Base-by-base conservation (phyloP, 2,329 filamentous ascomycete species). In the Diaporthe sp. region DNA sequence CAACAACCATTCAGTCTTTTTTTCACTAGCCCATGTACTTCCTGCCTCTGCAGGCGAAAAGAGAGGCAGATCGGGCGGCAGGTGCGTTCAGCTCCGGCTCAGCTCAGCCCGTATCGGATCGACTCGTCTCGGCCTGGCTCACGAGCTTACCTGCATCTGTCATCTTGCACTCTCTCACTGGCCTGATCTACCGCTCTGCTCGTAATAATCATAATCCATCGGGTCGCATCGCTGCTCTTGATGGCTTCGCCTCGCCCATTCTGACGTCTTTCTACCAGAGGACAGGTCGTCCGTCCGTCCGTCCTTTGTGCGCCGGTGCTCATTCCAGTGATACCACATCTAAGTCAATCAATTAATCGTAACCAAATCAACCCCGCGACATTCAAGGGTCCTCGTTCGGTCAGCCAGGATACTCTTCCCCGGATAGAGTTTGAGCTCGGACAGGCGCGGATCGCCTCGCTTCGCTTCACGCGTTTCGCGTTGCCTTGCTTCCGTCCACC, bases 201-300 rank as follows among this genome's bases (percentile, higher is more conserved):
- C 25, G 12, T 34, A 28, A 28, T 42, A 51, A 42, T 42, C 31
- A 13, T 73, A 53, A 61, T 73, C 58, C 2, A 28, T 53, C 22
- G 7, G 8, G n/a, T 73, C 44, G 47, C 25, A 25, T 31, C n/a
- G 47, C 51, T 17, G 58, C 58, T 73, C 58, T 65, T 73, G 71
- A 73, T 73, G 71, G 71, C 71, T 73, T 63, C 71, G 55, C 4
- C 17, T 57, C 44, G n/a, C 58, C 60, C 34, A 1, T 34, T 44
- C 58, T 73, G 47, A 73, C 47, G 20, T 47, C 42, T 55, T 44
- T 34, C 37, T 12, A 12, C 39, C 34, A 55, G 25, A 44, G 71
- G 71, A 51, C 25, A 65, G n/a, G 20, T 28, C 42, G 9, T 39
- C 12, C 20, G 53, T 28, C 55, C 55, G n/a, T 61, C 55, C 55